Percentiles rank a stretch among this genome's conserved stretches.
Conservation (phyloP, 306 rosid species). For the Prosopis cineraria region DNA sequence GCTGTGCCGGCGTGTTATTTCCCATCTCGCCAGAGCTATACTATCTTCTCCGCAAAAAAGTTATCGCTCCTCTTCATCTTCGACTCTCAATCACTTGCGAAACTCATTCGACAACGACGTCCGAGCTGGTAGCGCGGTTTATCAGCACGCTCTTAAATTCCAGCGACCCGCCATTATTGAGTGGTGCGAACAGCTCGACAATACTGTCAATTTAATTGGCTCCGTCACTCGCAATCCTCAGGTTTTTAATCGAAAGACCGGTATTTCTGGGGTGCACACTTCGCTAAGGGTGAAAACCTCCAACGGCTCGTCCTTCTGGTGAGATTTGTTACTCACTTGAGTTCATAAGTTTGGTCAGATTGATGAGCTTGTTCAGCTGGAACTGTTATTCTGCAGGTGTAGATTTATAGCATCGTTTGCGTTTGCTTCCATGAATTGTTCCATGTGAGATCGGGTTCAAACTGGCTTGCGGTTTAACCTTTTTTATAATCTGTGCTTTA, state of each 20-base stretch:
- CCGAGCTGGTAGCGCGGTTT: constrained; percentile 43
- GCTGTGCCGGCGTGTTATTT: neutral
- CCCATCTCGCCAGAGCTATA: constrained; percentile 5
- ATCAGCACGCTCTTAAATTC: constrained; percentile 51
- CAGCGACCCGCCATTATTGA: constrained; percentile 48
- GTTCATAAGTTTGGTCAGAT: neutral
- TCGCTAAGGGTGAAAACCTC: constrained; percentile 40
- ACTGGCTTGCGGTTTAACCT: neutral
- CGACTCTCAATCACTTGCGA: constrained; percentile 19
- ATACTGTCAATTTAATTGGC: constrained; percentile 70
- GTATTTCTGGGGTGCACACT: constrained; percentile 41
- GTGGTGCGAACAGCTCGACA: constrained; percentile 26
- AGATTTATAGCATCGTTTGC: neutral
- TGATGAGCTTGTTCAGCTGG: neutral
- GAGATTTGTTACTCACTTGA: neutral
- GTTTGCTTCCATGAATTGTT: neutral
- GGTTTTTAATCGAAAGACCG: neutral
- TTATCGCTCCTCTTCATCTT: constrained; percentile 34
- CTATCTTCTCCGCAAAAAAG: constrained; percentile 15
- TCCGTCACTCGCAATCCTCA: constrained; percentile 38
- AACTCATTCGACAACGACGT: constrained; percentile 43
- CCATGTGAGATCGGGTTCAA: neutral
- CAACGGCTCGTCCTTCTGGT: constrained; percentile 45
- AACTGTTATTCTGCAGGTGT: neutral
- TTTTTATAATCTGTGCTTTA: neutral